Base-by-base conservation (phyloP, 805 yeast species). In the Cyberlindnera xishuangbannaensis region DNA sequence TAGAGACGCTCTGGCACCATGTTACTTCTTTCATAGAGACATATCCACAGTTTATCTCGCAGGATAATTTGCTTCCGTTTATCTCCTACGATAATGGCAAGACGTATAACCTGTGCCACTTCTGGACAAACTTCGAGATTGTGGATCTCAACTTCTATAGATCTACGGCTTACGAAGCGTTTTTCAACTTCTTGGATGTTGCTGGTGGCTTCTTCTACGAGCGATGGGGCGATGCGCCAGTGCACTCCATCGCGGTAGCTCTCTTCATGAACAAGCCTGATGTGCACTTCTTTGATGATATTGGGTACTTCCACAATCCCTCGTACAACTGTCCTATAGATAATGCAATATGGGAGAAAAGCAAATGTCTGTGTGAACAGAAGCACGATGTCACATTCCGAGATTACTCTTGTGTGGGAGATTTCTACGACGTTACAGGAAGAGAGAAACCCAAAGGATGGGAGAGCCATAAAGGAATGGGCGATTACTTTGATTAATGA, bases 221-320 rank as follows among this genome's bases (percentile, higher is more conserved):
- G 48, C 51, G 82, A 61, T 85, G 95, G 95, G 95, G 95, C 41
- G 95, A 85, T 59, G 95, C 95, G 15, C 95, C 95, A 14, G 80
- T 84, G 31, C 94, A 83, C 59, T 80, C 94, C 4, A 77, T 84
- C 50, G 95, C 90, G 18, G 94, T 82, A 12, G 64, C 90, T 4
- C 62, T 86, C 42, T 82, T 86, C 60, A 55, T 83, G 57, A 73
- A 77, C 27, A 75, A 71, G 53, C 72, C 71, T 37, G 65, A 81
- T 53, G 63, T 86, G 26, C 94, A 85, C 53, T 76, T 80, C 67
- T 86, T 86, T 57, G 80, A 75, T 37, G 95, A 84, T 54, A 71
- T 85, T 41, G 95, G 95, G 28, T 85, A 84, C 60, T 79, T 57
- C 62, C 95, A 85, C 52, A 64, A 56, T 16, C 80, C 81, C 2